Conservation (phyloP, 1,284 basidiomycete genomes). For the Leccinum fuscescens region DNA sequence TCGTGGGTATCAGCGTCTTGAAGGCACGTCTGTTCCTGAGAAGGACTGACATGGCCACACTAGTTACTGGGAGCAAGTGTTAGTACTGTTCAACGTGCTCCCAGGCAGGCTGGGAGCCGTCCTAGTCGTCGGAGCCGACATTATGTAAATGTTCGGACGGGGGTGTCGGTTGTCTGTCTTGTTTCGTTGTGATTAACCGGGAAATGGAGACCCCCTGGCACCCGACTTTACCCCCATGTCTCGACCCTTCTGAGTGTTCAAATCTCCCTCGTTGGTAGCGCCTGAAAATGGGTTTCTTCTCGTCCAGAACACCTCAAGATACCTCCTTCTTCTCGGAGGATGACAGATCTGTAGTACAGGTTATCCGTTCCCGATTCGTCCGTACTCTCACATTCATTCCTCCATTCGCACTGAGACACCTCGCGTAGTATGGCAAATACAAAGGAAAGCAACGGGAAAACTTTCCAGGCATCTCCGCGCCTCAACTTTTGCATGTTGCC, state of each 20-base stretch:
- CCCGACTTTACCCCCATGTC: slow-evolving; percentile 19
- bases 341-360: slow-evolving; percentile 54
- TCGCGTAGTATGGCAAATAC: slow-evolving; percentile 59
- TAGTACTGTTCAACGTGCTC: neutral
- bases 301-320: slow-evolving; percentile 46
- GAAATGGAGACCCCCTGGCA: slow-evolving; percentile 26
- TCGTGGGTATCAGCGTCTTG: neutral
- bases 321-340: slow-evolving; percentile 31
- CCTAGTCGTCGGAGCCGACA: slow-evolving; percentile 2
- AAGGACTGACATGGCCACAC: neutral
- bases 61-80: neutral
- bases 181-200: neutral
- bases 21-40: neutral
- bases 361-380: slow-evolving; percentile 74
- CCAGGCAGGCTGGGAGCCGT: neutral
- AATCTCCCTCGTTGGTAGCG: neutral
- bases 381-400: slow-evolving; percentile 35
- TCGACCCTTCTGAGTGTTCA: slow-evolving; percentile 5
- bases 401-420: slow-evolving; percentile 11
- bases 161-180: slow-evolving; percentile 27
- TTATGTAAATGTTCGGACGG: slow-evolving; percentile 19
- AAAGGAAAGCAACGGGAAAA: slow-evolving; percentile 61
- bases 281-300: slow-evolving; percentile 54
- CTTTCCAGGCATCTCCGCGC: slow-evolving; percentile 18
- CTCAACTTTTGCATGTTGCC: slow-evolving; percentile 25